These are phyloP conservation scores for Parafenestella ontariensis DNA, from an alignment of 2,329 filamentous ascomycete genomes.

Conservation along the genomic window DNA sequence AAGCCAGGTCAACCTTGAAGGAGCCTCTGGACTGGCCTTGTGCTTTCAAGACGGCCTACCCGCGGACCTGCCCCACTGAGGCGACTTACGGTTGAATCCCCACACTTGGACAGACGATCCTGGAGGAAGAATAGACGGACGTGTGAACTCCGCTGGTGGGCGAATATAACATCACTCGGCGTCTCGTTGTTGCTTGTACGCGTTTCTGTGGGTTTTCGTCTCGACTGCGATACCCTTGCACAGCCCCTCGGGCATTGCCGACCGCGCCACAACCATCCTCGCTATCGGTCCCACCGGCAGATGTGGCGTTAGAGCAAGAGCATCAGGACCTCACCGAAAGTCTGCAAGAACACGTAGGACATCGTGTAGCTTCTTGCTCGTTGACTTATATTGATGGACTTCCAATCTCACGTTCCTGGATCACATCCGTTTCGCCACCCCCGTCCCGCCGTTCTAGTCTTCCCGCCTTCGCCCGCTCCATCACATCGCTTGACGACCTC, in stretches of 20 bases:
- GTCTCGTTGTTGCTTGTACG: constrained; percentile 30
- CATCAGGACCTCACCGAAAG: constrained; percentile 38
- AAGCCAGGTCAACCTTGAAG: constrained; percentile 26
- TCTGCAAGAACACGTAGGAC: constrained; percentile 32
- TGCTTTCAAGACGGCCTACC: constrained; percentile 32
- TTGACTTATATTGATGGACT: constrained; percentile 41
- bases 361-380: constrained; percentile 35
- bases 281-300: constrained; percentile 37
- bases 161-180: constrained; percentile 37
- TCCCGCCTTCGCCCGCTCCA: constrained; percentile 31
- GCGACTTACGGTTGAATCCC: constrained; percentile 38
- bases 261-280: constrained; percentile 33
- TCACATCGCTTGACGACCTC: constrained; percentile 31
- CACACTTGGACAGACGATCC: constrained; percentile 38
- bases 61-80: constrained; percentile 41
- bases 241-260: constrained; percentile 43
- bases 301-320: constrained; percentile 32
- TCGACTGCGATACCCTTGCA: constrained; percentile 34
- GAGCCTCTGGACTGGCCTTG: constrained; percentile 28
- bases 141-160: constrained; percentile 30
- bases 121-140: constrained; percentile 32
- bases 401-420: constrained; percentile 36
- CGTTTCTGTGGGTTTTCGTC: constrained; percentile 35
- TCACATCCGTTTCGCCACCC: constrained; percentile 42
- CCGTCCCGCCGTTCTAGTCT: constrained; percentile 35